These are phyloP conservation scores for Corylus heterophylla DNA, from an alignment of 306 rosid genomes.

Conservation along the genomic window DNA sequence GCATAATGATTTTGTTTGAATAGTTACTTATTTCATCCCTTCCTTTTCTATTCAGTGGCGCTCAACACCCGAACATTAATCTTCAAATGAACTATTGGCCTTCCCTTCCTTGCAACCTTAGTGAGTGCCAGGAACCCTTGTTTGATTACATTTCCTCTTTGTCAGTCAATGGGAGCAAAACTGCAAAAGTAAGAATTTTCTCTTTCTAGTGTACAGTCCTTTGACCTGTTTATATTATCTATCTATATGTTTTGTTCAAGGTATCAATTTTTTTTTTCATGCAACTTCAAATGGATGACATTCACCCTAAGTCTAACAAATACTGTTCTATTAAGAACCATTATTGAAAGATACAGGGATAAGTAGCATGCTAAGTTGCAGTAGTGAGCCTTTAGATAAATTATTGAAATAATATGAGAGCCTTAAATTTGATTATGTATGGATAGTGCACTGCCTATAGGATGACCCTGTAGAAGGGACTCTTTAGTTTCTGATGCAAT, in stretches of 20 bases:
- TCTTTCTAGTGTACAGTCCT: slow-evolving; percentile 4
- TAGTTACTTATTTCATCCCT: slow-evolving; percentile 30
- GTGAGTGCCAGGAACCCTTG: slow-evolving; percentile 88
- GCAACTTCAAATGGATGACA: neutral
- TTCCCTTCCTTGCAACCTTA: slow-evolving; percentile 85
- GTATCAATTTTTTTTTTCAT: neutral
- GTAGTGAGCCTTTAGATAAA: neutral
- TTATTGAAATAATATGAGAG: neutral
- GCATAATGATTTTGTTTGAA: slow-evolving; percentile 8
- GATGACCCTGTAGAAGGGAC: slow-evolving; percentile 1
- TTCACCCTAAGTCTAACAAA: neutral
- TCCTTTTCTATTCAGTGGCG: slow-evolving; percentile 61
- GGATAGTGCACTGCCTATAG: neutral
- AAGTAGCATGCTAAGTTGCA: neutral
- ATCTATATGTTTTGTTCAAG: neutral
- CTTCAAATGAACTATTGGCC: slow-evolving; percentile 99
- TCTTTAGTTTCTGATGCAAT: slow-evolving; percentile 1
- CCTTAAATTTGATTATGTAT: neutral
- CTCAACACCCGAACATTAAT: slow-evolving; percentile 89
- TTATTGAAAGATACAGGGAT: neutral
- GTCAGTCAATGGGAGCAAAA: slow-evolving; percentile 69
- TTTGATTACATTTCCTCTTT: slow-evolving; percentile 65
- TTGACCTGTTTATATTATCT: neutral
- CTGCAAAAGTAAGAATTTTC: slow-evolving; percentile 71
- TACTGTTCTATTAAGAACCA: neutral